phyloP scores from a whole-genome alignment of 176 grass and related monocot species.

The Oropetium thomaeum region DNA sequence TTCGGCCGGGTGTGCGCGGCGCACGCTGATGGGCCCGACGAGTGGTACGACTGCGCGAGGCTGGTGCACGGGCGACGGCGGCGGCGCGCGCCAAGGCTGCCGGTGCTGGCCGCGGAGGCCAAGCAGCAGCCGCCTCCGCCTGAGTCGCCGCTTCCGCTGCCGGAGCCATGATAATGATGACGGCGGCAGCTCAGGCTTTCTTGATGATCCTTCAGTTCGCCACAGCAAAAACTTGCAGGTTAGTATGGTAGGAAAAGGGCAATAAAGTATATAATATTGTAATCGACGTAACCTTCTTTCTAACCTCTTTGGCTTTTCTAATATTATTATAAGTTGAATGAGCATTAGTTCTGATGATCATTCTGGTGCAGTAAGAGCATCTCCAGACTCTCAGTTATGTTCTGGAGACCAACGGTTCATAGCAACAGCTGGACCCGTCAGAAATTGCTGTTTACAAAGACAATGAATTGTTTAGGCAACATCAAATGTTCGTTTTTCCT shows the following conservation, averaged over 20 bases:
- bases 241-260: slow-evolving; percentile 22
- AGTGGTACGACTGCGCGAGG: slow-evolving; percentile 58
- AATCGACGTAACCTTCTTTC: not conserved
- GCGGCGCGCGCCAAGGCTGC: slow-evolving; percentile 11
- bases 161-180: slow-evolving; percentile 47
- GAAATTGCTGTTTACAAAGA: not conserved
- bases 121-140: slow-evolving; percentile 25
- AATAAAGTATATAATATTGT: slow-evolving; percentile 3
- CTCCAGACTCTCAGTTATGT: not conserved
- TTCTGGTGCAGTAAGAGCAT: not conserved
- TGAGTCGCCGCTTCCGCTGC: slow-evolving; percentile 21
- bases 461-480: not conserved
- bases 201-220: not conserved
- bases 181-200: not conserved
- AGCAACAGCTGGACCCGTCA: not conserved
- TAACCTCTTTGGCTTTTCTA: not conserved
- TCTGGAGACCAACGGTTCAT: not conserved
- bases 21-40: slow-evolving; percentile 51
- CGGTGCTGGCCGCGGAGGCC: slow-evolving; percentile 5
- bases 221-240: slow-evolving; percentile 25
- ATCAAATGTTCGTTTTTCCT: not conserved
- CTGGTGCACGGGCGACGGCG: slow-evolving; percentile 30
- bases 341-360: not conserved
- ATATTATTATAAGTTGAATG: not conserved
- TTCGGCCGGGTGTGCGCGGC: slow-evolving; percentile 49